Percentiles rank a stretch among this genome's conserved stretches.
phyloP scores from a whole-genome alignment of 2,329 filamentous ascomycete genomes.

The Microdochium bolleyi region DNA sequence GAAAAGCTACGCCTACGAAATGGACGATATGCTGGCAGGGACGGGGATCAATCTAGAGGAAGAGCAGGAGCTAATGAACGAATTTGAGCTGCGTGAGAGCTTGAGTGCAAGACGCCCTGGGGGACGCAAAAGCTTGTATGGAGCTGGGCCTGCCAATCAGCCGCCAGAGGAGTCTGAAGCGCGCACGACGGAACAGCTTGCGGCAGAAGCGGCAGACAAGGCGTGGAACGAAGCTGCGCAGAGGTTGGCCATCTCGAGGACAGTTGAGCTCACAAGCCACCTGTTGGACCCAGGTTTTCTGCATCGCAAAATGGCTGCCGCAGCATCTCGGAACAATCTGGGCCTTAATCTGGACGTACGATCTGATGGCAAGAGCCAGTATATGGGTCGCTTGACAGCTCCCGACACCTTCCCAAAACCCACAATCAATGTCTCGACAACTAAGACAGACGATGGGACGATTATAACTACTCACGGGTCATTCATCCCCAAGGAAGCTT shows the following conservation, averaged over 20 bases:
- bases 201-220: slow-evolving; percentile 56
- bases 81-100: slow-evolving; percentile 46
- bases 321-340: slow-evolving; percentile 50
- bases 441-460: slow-evolving; percentile 51
- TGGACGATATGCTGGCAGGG: slow-evolving; percentile 75
- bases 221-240: slow-evolving; percentile 60
- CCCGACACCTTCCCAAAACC: slow-evolving; percentile 42
- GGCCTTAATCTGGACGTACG: slow-evolving; percentile 48
- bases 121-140: slow-evolving; percentile 51
- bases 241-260: slow-evolving; percentile 48
- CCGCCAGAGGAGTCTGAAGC: slow-evolving; percentile 36
- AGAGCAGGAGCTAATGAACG: slow-evolving; percentile 75
- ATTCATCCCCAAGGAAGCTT: slow-evolving; percentile 68
- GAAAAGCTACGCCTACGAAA: slow-evolving; percentile 62
- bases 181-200: slow-evolving; percentile 53
- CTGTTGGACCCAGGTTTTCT: slow-evolving; percentile 60
- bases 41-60: slow-evolving; percentile 83
- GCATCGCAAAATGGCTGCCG: slow-evolving; percentile 50
- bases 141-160: slow-evolving; percentile 59
- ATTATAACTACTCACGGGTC: slow-evolving; percentile 56
- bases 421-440: slow-evolving; percentile 43
- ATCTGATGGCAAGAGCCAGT: slow-evolving; percentile 23
- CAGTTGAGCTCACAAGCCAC: slow-evolving; percentile 64
- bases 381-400: slow-evolving; percentile 39
- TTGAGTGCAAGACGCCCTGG: slow-evolving; percentile 48